Evolutionary conservation across 2,329 filamentous ascomycete genomes (phyloP).

Genomic region (Chaetoscypha palmicola): DNA sequence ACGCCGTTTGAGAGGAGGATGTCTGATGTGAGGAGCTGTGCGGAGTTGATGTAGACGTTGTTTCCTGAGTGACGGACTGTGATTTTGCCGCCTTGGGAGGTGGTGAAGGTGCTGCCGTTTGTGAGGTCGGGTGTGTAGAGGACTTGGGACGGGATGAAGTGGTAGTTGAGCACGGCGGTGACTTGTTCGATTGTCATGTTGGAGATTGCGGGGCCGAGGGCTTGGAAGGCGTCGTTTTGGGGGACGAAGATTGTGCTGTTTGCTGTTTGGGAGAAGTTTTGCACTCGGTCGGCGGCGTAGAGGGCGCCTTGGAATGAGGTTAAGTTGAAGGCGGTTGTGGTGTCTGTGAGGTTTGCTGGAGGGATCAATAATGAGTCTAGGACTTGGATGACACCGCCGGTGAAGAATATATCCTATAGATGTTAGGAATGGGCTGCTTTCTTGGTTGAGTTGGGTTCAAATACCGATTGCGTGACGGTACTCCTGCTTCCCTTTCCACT

Average conservation of each 20-base stretch:
- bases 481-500: constrained; percentile 38
- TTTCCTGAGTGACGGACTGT: constrained; percentile 32
- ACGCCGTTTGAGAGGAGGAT: constrained; percentile 32
- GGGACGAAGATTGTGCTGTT: constrained; percentile 46
- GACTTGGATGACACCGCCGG: constrained; percentile 45
- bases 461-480: constrained; percentile 33
- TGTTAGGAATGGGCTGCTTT: background rate
- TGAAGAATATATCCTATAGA: constrained; percentile 39
- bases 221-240: constrained; percentile 31
- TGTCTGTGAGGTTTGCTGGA: constrained; percentile 35
- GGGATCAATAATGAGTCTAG: constrained; percentile 46
- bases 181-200: constrained; percentile 27
- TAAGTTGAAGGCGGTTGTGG: constrained; percentile 33
- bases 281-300: constrained; percentile 27
- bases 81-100: constrained; percentile 29
- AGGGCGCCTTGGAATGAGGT: constrained; percentile 34
- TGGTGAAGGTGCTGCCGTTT: constrained; percentile 27
- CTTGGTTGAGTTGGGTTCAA: background rate
- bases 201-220: constrained; percentile 31
- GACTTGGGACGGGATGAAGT: constrained; percentile 27
- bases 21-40: constrained; percentile 32
- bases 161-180: constrained; percentile 31
- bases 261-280: constrained; percentile 32
- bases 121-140: constrained; percentile 30
- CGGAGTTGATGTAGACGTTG: constrained; percentile 34